Conservation (phyloP, 306 rosid genomes). For the Hylodesmum podocarpum region DNA sequence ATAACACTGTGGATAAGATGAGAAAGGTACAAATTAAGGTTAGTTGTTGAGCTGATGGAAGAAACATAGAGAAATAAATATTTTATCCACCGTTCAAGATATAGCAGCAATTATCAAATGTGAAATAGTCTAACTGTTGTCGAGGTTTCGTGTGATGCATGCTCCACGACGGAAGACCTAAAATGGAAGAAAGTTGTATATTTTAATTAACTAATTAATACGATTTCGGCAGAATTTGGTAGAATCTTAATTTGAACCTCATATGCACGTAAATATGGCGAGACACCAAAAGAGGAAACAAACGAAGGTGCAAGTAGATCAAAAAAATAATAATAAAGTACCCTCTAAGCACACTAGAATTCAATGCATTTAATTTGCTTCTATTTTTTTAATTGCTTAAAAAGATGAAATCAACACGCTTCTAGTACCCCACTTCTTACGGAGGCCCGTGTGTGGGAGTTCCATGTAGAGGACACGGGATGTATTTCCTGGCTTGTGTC, state of each 20-base stretch:
- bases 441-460: conserved; percentile 29
- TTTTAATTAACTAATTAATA: conserved; percentile 19
- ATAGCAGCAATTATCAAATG: background rate
- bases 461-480: conserved; percentile 18
- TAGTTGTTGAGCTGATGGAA: conserved; percentile 4
- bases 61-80: conserved; percentile 3
- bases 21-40: background rate
- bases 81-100: conserved; percentile 8
- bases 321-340: background rate
- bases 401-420: background rate
- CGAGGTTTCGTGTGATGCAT: conserved; percentile 22
- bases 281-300: conserved; percentile 6
- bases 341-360: background rate
- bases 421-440: conserved; percentile 9
- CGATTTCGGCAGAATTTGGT: conserved; percentile 8
- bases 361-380: background rate
- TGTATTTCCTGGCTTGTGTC: conserved; percentile 27
- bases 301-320: background rate
- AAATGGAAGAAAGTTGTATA: conserved; percentile 4
- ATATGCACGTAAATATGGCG: background rate
- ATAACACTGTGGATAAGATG: background rate
- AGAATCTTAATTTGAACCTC: conserved; percentile 15
- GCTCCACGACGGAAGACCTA: conserved; percentile 21
- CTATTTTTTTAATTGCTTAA: conserved; percentile 12
- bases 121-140: background rate